Percentiles rank a stretch among this genome's conserved stretches.
Evolutionary conservation across 306 rosid species (phyloP).

Genomic region (Notholithocarpus densiflorus): DNA sequence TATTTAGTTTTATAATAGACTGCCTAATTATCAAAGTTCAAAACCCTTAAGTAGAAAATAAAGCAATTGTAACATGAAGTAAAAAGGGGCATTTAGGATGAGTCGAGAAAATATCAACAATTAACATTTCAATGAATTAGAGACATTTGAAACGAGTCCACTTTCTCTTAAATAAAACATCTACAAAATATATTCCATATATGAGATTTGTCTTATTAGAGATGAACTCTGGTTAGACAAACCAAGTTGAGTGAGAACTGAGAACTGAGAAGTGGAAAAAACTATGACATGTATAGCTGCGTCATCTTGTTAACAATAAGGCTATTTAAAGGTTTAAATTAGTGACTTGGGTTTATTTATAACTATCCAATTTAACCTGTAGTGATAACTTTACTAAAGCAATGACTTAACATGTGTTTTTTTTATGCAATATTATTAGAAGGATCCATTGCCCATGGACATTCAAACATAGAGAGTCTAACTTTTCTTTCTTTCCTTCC

Average conservation of each 20-base stretch:
- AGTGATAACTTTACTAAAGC: neutral
- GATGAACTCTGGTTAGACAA: neutral
- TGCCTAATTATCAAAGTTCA: neutral
- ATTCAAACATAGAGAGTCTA: too few relatives aligned
- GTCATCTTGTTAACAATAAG: neutral
- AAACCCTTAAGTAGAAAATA: neutral
- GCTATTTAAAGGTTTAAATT: neutral
- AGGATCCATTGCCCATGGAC: neutral
- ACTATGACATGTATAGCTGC: neutral
- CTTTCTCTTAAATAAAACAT: neutral
- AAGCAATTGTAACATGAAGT: neutral
- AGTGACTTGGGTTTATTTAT: neutral
- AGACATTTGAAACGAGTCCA: neutral
- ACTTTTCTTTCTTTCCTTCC: too few relatives aligned
- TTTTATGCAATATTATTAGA: neutral
- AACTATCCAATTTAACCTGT: neutral
- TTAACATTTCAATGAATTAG: neutral
- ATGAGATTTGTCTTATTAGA: conserved; percentile 18
- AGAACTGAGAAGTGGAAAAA: neutral
- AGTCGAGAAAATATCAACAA: neutral
- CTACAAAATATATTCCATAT: neutral
- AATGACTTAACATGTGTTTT: neutral
- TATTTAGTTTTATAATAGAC: neutral
- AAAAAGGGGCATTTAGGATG: neutral
- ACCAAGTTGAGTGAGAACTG: neutral